These are phyloP conservation scores for Pogostemon cablin DNA, from an alignment of 257 asterid genomes.

Conservation along the genomic window DNA sequence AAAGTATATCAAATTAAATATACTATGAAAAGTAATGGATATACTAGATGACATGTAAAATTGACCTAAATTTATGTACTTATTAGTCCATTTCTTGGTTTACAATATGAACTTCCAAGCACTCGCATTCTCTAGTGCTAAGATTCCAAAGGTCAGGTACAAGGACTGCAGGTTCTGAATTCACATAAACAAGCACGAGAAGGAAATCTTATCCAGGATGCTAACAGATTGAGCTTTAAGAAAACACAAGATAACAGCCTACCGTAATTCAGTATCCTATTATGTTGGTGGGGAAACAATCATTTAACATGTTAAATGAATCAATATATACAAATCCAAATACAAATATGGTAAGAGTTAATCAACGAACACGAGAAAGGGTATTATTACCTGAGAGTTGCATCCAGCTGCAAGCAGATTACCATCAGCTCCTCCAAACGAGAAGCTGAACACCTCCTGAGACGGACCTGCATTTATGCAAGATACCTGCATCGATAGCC, in stretches of 20 bases:
- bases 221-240: neutral
- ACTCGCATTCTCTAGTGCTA: neutral
- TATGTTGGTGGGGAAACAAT: neutral
- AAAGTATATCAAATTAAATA: neutral
- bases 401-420: constrained; percentile 90
- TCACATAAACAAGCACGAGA: neutral
- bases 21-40: neutral
- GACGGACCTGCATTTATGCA: constrained; percentile 61
- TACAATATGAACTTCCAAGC: constrained; percentile 12
- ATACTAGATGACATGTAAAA: neutral
- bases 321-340: neutral
- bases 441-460: constrained; percentile 85
- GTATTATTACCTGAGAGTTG: constrained; percentile 63
- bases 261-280: neutral
- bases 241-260: neutral
- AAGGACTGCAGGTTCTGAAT: neutral
- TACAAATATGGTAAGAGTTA: neutral
- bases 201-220: too few relatives aligned
- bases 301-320: neutral
- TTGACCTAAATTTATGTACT: neutral
- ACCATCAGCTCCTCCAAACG: constrained; percentile 75
- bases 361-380: constrained; percentile 2
- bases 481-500: constrained; percentile 61
- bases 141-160: neutral
- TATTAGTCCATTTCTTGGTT: neutral